Conservation (phyloP, 768 basidiomycete species). For the Naganishia friedmannii region DNA sequence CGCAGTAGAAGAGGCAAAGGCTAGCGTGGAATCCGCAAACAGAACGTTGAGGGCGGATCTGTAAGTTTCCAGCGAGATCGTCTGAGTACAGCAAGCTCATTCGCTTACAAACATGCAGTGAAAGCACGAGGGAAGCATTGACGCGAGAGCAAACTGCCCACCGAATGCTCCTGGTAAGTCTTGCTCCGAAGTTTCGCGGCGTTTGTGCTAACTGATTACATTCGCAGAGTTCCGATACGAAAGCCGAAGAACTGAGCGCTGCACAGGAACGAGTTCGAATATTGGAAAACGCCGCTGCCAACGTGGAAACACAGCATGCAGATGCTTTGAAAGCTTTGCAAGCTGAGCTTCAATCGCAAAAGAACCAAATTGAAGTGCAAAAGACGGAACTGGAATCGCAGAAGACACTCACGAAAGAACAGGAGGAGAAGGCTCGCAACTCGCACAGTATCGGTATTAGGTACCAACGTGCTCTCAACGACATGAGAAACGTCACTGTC, state of each 20-base stretch:
- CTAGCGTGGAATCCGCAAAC: slow-evolving; percentile 12
- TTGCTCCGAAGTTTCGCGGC: background rate
- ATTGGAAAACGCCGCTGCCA: background rate
- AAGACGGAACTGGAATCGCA: slow-evolving; percentile 4
- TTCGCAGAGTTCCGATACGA: background rate
- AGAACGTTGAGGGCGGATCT: slow-evolving; percentile 13
- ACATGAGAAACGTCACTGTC: background rate
- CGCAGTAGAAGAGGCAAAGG: slow-evolving; percentile 20
- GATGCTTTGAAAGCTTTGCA: slow-evolving; percentile 8
- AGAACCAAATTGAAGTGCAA: background rate
- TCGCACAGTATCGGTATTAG: background rate
- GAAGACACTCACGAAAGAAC: background rate
- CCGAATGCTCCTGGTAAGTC: slow-evolving; percentile 19
- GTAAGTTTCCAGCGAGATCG: background rate
- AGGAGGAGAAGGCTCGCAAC: slow-evolving; percentile 1
- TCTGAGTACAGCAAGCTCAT: background rate
- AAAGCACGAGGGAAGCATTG: slow-evolving; percentile 19
- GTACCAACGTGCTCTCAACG: background rate
- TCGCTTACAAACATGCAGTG: background rate
- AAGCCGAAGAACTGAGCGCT: slow-evolving; percentile 5
- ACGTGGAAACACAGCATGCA: background rate
- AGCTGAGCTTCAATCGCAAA: slow-evolving; percentile 14
- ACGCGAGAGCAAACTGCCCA: slow-evolving; percentile 20
- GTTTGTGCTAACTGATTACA: background rate
- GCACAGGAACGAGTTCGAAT: background rate